phyloP scores from a whole-genome alignment of 176 grass and related monocot species.

The Phoenix roebelenii region DNA sequence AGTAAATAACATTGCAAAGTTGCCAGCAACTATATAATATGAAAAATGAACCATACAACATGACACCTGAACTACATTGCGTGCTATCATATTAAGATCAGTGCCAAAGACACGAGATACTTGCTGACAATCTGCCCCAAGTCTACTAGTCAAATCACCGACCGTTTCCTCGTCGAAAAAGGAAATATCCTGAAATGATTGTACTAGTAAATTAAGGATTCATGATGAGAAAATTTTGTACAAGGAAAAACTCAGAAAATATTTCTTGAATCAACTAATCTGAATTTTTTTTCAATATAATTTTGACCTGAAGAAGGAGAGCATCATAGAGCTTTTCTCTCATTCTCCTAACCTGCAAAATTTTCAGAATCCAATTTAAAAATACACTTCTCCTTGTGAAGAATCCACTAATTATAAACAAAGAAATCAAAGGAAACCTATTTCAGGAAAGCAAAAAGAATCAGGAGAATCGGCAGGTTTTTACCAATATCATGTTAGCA shows the following conservation, averaged over 20 bases:
- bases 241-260: constrained; percentile 13
- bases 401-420: background rate
- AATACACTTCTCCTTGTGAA: no score
- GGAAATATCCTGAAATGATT: constrained; percentile 50
- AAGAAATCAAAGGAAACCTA: no score
- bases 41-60: constrained; percentile 10
- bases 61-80: constrained; percentile 87
- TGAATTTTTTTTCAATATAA: background rate
- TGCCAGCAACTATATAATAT: background rate
- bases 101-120: constrained; percentile 94
- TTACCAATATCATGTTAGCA: constrained; percentile 99
- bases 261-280: background rate
- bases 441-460: constrained; percentile 12
- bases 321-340: constrained; percentile 90
- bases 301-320: constrained; percentile 84
- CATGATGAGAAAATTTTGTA: background rate
- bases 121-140: constrained; percentile 98
- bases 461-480: constrained; percentile 32
- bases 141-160: constrained; percentile 93
- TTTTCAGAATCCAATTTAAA: background rate
- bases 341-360: constrained; percentile 73
- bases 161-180: constrained; percentile 99
- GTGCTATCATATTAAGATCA: constrained; percentile 91
- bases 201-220: background rate
- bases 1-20: constrained; percentile 11